These are phyloP conservation scores for Fusarium brevicatenulatum DNA, from an alignment of 2,329 filamentous ascomycete genomes.

Conservation along the genomic window DNA sequence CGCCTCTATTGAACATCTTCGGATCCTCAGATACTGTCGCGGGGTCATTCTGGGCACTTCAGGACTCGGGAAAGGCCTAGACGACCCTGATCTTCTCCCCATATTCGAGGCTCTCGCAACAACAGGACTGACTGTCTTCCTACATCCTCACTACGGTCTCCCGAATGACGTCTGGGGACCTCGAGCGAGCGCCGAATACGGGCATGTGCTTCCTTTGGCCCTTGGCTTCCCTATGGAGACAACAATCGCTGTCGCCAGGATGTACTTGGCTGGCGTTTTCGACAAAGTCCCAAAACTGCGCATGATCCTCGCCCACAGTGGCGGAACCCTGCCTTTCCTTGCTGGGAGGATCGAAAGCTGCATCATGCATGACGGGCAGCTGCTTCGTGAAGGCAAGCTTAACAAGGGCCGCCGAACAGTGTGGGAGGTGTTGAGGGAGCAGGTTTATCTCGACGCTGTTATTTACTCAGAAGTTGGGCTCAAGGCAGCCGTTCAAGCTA, in stretches of 20 bases:
- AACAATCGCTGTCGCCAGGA: slow-evolving; percentile 86
- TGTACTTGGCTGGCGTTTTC: slow-evolving; percentile 89
- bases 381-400: slow-evolving; percentile 71
- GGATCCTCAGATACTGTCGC: slow-evolving; percentile 72
- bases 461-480: slow-evolving; percentile 81
- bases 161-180: slow-evolving; percentile 83
- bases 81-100: slow-evolving; percentile 78
- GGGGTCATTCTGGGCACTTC: slow-evolving; percentile 91
- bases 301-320: slow-evolving; percentile 87
- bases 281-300: slow-evolving; percentile 75
- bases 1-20: slow-evolving; percentile 71
- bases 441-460: slow-evolving; percentile 89
- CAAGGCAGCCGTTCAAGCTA: slow-evolving; percentile 74
- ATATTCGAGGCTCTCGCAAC: slow-evolving; percentile 77
- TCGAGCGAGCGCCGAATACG: slow-evolving; percentile 73
- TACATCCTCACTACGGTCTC: slow-evolving; percentile 93
- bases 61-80: slow-evolving; percentile 81
- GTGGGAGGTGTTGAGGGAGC: slow-evolving; percentile 70
- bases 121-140: slow-evolving; percentile 74
- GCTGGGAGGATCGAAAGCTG: slow-evolving; percentile 91
- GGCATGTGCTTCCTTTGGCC: slow-evolving; percentile 86
- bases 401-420: slow-evolving; percentile 59
- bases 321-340: slow-evolving; percentile 88
- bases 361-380: slow-evolving; percentile 81
- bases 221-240: slow-evolving; percentile 93